Evolutionary conservation across 371 early-diverging fungal genomes (phyloP).

Genomic region (Batkoa obscura): DNA sequence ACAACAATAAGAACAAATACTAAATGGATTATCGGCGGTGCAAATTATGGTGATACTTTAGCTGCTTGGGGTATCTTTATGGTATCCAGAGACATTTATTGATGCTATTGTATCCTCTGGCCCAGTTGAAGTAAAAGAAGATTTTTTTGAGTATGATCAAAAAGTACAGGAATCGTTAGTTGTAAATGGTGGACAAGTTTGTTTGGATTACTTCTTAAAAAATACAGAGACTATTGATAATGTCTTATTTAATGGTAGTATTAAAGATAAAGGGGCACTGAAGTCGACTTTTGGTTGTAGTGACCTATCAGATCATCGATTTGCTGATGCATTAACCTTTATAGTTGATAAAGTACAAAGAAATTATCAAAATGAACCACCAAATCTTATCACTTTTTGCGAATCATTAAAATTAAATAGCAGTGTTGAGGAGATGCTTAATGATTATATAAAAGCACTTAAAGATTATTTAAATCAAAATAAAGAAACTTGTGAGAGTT

Average conservation of each 20-base stretch:
- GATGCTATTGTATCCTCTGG: slow-evolving; percentile 54
- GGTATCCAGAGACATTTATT: slow-evolving; percentile 40
- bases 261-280: background rate
- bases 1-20: slow-evolving; percentile 15
- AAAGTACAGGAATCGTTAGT: slow-evolving; percentile 20
- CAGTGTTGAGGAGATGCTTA: slow-evolving; percentile 8
- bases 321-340: slow-evolving; percentile 15
- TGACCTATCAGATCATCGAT: background rate
- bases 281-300: background rate
- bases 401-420: slow-evolving; percentile 11
- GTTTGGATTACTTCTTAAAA: background rate
- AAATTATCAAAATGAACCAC: slow-evolving; percentile 15
- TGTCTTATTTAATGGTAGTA: background rate
- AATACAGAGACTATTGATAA: slow-evolving; percentile 13
- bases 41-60: slow-evolving; percentile 47
- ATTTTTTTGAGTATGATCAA: slow-evolving; percentile 39
- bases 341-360: slow-evolving; percentile 11
- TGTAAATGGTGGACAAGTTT: slow-evolving; percentile 15
- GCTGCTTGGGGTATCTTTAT: slow-evolving; percentile 46
- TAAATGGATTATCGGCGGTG: slow-evolving; percentile 47
- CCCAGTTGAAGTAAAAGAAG: slow-evolving; percentile 30
- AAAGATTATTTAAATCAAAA: background rate
- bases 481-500: background rate
- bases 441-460: background rate
- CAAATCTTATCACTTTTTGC: slow-evolving; percentile 8